These are phyloP conservation scores for Cladophialophora immunda DNA, from an alignment of 2,329 filamentous ascomycete genomes.

Conservation along the genomic window DNA sequence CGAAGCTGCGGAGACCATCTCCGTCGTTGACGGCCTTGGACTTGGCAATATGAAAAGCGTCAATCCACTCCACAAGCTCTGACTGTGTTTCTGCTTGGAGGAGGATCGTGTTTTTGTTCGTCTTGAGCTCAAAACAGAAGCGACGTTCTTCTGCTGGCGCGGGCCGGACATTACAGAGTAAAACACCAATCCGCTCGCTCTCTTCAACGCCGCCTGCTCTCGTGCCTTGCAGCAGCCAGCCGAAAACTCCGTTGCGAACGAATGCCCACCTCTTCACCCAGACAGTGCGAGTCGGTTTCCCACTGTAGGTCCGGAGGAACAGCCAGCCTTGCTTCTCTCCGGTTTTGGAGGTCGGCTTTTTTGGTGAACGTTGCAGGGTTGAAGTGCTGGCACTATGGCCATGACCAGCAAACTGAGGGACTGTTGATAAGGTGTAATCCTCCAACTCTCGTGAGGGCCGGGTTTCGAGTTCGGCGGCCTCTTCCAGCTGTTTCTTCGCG, in stretches of 20 bases:
- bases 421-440: slow-evolving; percentile 88
- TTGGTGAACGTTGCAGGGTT: slow-evolving; percentile 59
- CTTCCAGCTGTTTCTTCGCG: slow-evolving; percentile 83
- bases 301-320: slow-evolving; percentile 79
- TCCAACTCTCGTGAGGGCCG: slow-evolving; percentile 92
- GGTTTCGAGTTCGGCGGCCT: slow-evolving; percentile 72
- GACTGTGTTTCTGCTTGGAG: slow-evolving; percentile 92
- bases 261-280: slow-evolving; percentile 97
- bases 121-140: slow-evolving; percentile 99
- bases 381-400: slow-evolving; percentile 65
- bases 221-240: slow-evolving; percentile 84
- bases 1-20: slow-evolving; percentile 60
- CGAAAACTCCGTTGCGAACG: slow-evolving; percentile 93
- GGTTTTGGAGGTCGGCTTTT: slow-evolving; percentile 55
- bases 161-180: slow-evolving; percentile 91
- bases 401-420: slow-evolving; percentile 80
- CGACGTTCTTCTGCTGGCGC: slow-evolving; percentile 91
- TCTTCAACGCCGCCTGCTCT: slow-evolving; percentile 87
- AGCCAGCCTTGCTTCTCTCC: slow-evolving; percentile 94
- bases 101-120: slow-evolving; percentile 88
- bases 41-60: slow-evolving; percentile 92
- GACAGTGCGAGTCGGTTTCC: slow-evolving; percentile 86
- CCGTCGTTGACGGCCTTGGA: slow-evolving; percentile 85
- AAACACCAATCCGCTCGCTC: slow-evolving; percentile 92
- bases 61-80: slow-evolving; percentile 94